These are phyloP conservation scores for Prunus mira DNA, from an alignment of 306 rosid genomes.

Conservation along the genomic window DNA sequence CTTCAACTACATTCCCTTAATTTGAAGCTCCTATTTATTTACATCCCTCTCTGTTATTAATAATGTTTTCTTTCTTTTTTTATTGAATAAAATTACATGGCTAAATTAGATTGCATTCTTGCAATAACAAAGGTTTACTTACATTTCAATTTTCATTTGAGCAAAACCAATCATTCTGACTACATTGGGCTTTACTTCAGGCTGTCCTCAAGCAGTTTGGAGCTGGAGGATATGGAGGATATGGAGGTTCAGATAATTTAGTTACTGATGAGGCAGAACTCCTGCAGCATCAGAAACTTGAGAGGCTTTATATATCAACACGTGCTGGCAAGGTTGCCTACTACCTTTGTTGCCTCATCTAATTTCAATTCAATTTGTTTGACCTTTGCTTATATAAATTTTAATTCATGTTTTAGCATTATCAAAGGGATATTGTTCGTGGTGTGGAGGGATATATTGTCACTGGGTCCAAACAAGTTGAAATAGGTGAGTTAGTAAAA, in stretches of 20 bases:
- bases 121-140: not conserved
- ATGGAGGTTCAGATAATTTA: conserved; percentile 87
- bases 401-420: conserved; percentile 57
- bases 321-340: conserved; percentile 89
- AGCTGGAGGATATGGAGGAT: conserved; percentile 93
- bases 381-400: conserved; percentile 13
- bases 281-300: conserved; percentile 88
- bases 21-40: not conserved
- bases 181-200: conserved; percentile 35
- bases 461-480: conserved; percentile 95
- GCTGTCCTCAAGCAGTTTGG: conserved; percentile 98
- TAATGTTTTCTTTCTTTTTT: not conserved
- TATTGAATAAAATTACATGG: not conserved
- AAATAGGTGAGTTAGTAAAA: conserved; percentile 61
- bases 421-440: conserved; percentile 97
- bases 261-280: conserved; percentile 84
- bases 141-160: not conserved
- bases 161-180: conserved; percentile 16
- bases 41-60: not conserved
- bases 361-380: not conserved
- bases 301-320: conserved; percentile 92
- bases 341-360: conserved; percentile 25
- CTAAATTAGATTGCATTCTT: not conserved
- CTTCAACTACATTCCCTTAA: not conserved
- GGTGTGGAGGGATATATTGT: conserved; percentile 95